Evolutionary conservation across 2,329 filamentous ascomycete genomes (phyloP), one percentile per base, ranked within the genome.

Genomic region (Microdochium paspali): DNA sequence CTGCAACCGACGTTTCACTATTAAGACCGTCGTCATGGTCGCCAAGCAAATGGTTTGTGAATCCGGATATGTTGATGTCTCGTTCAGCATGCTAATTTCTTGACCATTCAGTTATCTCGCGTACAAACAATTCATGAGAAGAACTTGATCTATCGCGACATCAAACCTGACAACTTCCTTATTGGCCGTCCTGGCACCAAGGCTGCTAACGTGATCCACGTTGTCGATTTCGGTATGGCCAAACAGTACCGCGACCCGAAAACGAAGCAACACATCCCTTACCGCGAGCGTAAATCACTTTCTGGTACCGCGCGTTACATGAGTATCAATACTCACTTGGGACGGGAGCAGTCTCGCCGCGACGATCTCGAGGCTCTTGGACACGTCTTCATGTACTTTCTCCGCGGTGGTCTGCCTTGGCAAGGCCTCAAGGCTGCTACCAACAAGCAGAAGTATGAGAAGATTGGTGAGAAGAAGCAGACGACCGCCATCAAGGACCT

Each of bases 381-480:
- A 20, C 83, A 87, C 61, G 82, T 87, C 35, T 85, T 86, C 65
- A 81, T 87, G 74, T 87, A 87, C 66, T 86, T 87, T 65, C 66
- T 86, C 42, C 74, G 82, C n/a, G 83, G 83, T 44, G 80, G 80
- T 7, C 71, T 86, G 47, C 82, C 83, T 30, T 87, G 83, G 82
- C 82, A 87, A 62, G 82, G 82, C 10, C 70, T 87, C 53, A 86
- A 86, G 70, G 82, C 82, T 64, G 82, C 81, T 25, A 85, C 82
- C 44, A 85, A 85, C 67, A 85, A 98, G 80, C 93, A 98, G 66
- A 98, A 98, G 73, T 98, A 98, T 66, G 93, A 98, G 72, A 97
- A 97, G 79, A 98, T 98, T 68, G 93, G 93, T 43, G 91, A 98
- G 76, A 97, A 98, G 85, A 98, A 98, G 76, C 93, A 97, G 73